Evolutionary conservation across 2,329 filamentous ascomycete genomes (phyloP).

Genomic region (Fusarium domesticum): DNA sequence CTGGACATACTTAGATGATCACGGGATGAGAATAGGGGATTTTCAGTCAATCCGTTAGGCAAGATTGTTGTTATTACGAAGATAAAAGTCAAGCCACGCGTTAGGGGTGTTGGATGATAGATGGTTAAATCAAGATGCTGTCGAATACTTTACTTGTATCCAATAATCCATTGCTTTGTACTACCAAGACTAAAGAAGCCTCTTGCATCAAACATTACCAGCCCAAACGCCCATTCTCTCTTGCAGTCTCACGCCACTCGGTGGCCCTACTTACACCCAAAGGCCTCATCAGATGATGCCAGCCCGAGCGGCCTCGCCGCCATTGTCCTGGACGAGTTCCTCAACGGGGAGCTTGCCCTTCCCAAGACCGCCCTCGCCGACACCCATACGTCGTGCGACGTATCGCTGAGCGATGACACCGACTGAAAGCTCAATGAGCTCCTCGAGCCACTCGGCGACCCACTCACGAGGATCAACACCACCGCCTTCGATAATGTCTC

Average conservation of each 20-base stretch:
- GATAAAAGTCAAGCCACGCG: too few relatives aligned
- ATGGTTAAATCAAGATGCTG: not conserved
- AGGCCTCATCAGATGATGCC: slow-evolving; percentile 44
- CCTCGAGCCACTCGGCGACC: slow-evolving; percentile 97
- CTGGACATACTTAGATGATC: slow-evolving; percentile 7
- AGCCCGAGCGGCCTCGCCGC: slow-evolving; percentile 59
- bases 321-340: slow-evolving; percentile 54
- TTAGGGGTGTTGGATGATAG: too few relatives aligned
- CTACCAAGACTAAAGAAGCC: not conserved
- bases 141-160: not conserved
- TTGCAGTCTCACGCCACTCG: slow-evolving; percentile 15
- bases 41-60: too few relatives aligned
- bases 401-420: slow-evolving; percentile 92
- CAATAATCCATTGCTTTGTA: not conserved
- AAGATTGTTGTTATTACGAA: too few relatives aligned
- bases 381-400: slow-evolving; percentile 91
- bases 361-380: slow-evolving; percentile 72
- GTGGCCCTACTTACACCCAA: slow-evolving; percentile 1
- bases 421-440: slow-evolving; percentile 71
- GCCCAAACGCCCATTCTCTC: slow-evolving; percentile 26
- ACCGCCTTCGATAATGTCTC: slow-evolving; percentile 72
- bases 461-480: slow-evolving; percentile 91
- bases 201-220: slow-evolving; percentile 1
- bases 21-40: not conserved
- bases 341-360: slow-evolving; percentile 61